Evolutionary conservation across 768 basidiomycete genomes (phyloP).

Genomic region (Naganishia vaughanmartiniae): DNA sequence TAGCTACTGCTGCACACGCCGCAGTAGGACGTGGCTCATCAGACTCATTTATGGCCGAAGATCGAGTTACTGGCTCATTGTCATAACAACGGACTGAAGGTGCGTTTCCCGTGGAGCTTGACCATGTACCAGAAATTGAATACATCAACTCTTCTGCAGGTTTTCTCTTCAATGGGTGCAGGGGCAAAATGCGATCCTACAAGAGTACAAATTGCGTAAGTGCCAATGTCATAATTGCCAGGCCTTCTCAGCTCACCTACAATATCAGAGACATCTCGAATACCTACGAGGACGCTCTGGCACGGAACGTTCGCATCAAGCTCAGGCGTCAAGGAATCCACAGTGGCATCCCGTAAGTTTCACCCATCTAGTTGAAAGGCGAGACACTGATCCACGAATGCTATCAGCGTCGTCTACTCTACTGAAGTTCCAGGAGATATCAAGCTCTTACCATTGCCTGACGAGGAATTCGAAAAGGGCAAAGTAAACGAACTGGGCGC

Average conservation of each 20-base stretch:
- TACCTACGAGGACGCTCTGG: constrained; percentile 91
- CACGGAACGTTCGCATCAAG: constrained; percentile 78
- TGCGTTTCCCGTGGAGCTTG: constrained; percentile 38
- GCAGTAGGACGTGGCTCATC: neutral
- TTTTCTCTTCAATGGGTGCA: constrained; percentile 96
- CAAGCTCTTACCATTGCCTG: constrained; percentile 80
- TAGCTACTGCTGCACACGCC: neutral
- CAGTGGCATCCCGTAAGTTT: constrained; percentile 55
- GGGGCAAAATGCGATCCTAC: constrained; percentile 93
- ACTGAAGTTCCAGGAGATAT: constrained; percentile 89
- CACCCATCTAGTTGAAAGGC: neutral
- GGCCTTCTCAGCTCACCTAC: neutral
- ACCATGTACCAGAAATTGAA: neutral
- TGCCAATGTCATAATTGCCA: neutral
- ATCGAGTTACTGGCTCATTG: constrained; percentile 91
- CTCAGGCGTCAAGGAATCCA: constrained; percentile 51
- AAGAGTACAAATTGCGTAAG: constrained; percentile 73
- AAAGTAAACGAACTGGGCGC: constrained; percentile 81
- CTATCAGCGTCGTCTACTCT: constrained; percentile 84
- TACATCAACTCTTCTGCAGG: constrained; percentile 54
- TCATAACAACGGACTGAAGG: constrained; percentile 73
- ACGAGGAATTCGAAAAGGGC: constrained; percentile 88
- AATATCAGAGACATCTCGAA: constrained; percentile 74
- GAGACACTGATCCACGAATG: constrained; percentile 46
- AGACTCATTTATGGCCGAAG: constrained; percentile 27